Base-by-base conservation (phyloP, 1,284 basidiomycete species). In the Ceratobasidium sp. region DNA sequence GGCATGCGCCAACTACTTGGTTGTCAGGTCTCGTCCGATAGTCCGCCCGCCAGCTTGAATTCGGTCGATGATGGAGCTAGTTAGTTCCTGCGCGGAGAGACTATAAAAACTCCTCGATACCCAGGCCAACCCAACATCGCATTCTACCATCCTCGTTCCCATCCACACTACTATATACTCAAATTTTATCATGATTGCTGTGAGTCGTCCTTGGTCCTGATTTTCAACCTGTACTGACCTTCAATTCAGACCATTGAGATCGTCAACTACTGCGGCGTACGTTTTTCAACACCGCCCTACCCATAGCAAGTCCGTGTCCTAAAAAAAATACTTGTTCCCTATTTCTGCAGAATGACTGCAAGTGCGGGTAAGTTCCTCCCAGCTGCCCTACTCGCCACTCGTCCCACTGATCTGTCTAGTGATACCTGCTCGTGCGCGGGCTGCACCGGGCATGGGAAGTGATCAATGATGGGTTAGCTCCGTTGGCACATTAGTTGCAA, bases 241-340 rank as follows among this genome's bases (percentile, higher is more conserved):
- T 13, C 11, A 27, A 27, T 19, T 56, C n/a, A 69, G 66, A 48
- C 53, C 39, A 14, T 69, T 8, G 66, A 69, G 66, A 69, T 69
- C 43, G 66, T 69, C 66, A 69, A 69, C 66, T 69, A 69, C 66
- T 69, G 66, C 39, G 66, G 66, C 43, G 66, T 69, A 69, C 22
- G 66, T 69, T 11, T 7, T 34, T 13, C 11, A 31, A 29, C 31
- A 11, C n/a, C 7, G 9, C 19, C 9, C 11, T 11, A 11, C 43
- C 46, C 8, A 29, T 39, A 8, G 8, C n/a, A 59, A 11, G 27
- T 29, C 24, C 34, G 5, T 59, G 24, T 34, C 22, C 66, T 69
- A 58, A 69, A 39, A 29, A n/a, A 37, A 59, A 2, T 13, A 6
- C 53, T 34, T 43, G 3, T 13, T 11, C 13, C 14, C 41, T 46